These are phyloP conservation scores for Ganoderma lucidum DNA, from an alignment of 1,284 basidiomycete genomes.

Conservation along the genomic window DNA sequence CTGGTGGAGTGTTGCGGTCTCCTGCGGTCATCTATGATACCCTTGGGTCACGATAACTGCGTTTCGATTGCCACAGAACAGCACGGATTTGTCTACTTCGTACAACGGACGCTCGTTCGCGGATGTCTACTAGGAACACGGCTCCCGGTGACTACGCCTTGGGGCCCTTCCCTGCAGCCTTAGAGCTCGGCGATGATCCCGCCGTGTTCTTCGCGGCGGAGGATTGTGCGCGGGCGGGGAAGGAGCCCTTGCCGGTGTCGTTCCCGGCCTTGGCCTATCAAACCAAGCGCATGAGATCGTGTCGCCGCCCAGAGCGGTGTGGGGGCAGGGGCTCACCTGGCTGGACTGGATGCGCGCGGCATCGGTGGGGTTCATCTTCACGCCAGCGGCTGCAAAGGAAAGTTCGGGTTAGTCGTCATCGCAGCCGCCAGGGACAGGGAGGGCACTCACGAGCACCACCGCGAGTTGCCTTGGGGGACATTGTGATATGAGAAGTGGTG, in stretches of 20 bases:
- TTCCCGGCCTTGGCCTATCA: slow-evolving; percentile 42
- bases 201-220: slow-evolving; percentile 38
- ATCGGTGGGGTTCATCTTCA: slow-evolving; percentile 36
- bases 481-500: slow-evolving; percentile 23
- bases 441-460: slow-evolving; percentile 28
- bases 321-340: slow-evolving; percentile 35
- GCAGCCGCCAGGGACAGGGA: neutral
- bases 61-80: neutral
- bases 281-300: slow-evolving; percentile 2
- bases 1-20: neutral
- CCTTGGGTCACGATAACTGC: neutral
- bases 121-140: neutral
- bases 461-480: slow-evolving; percentile 31
- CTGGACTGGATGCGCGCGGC: slow-evolving; percentile 44
- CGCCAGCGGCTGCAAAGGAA: slow-evolving; percentile 19
- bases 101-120: neutral
- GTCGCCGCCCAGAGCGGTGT: neutral
- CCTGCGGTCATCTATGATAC: neutral
- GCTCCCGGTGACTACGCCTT: slow-evolving; percentile 25
- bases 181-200: slow-evolving; percentile 32
- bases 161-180: slow-evolving; percentile 31
- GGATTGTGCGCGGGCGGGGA: slow-evolving; percentile 41
- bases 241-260: slow-evolving; percentile 42
- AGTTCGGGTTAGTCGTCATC: neutral
- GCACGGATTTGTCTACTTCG: neutral